These are phyloP conservation scores for Sambucus nigra DNA, from an alignment of 129 eudicot genomes.

Conservation along the genomic window DNA sequence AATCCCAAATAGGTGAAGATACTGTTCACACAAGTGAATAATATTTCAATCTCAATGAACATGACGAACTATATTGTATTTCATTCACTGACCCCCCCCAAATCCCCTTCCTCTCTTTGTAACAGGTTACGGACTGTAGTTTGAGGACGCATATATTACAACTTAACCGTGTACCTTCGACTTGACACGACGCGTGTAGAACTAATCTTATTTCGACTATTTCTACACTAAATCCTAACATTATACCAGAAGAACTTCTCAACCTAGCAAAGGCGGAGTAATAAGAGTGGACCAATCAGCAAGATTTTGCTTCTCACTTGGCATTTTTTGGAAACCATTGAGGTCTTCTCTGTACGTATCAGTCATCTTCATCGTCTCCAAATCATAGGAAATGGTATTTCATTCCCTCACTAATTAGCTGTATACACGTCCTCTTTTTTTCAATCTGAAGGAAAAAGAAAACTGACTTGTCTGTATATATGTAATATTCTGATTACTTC, in stretches of 20 bases:
- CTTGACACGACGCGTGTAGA: conserved; percentile 42
- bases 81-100: background rate
- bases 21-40: background rate
- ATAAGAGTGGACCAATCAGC: conserved; percentile 17
- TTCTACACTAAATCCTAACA: conserved; percentile 43
- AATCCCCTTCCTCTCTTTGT: conserved; percentile 6
- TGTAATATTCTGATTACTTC: conserved; percentile 11
- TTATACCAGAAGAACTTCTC: conserved; percentile 19
- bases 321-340: conserved; percentile 25
- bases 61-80: background rate
- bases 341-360: conserved; percentile 8
- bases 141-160: conserved; percentile 78
- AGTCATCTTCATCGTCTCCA: background rate
- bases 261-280: conserved; percentile 22
- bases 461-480: conserved; percentile 16
- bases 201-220: conserved; percentile 39
- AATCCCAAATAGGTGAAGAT: too few relatives aligned
- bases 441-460: conserved; percentile 5
- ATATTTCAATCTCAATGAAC: too few relatives aligned
- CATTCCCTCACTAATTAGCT: conserved; percentile 3
- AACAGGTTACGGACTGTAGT: conserved; percentile 86
- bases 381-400: conserved; percentile 9
- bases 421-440: conserved; percentile 6
- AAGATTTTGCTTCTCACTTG: conserved; percentile 18
- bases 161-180: conserved; percentile 35